These are phyloP conservation scores for Discostella pseudostelligera DNA, from an alignment of 108 stramenopile species.

Conservation along the genomic window DNA sequence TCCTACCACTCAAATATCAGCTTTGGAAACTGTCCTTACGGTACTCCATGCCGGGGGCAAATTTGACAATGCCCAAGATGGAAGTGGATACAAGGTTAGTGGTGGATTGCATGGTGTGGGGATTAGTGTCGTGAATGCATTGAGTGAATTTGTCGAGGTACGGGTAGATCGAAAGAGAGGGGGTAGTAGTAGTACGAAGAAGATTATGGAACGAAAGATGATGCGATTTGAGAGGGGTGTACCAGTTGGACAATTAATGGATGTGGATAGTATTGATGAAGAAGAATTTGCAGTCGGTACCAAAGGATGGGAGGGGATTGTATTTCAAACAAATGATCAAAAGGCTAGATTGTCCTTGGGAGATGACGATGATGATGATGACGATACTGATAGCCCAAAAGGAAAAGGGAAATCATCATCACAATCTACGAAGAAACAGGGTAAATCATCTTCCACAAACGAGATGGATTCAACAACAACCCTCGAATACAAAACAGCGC, in stretches of 20 bases:
- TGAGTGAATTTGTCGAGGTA: conserved; percentile 80
- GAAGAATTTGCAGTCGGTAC: conserved; percentile 15
- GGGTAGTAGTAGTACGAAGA: too few relatives aligned
- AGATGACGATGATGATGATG: conserved; percentile 34
- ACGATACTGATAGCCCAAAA: conserved; percentile 30
- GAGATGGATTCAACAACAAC: conserved; percentile 26
- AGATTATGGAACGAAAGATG: conserved; percentile 17
- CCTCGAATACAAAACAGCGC: conserved; percentile 32
- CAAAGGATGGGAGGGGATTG: conserved; percentile 32
- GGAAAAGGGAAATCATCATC: conserved; percentile 26
- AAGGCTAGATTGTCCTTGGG: conserved; percentile 13
- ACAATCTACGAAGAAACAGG: conserved; percentile 3
- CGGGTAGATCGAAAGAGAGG: conserved; percentile 66
- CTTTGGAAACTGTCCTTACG: conserved; percentile 93
- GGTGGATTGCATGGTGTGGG: conserved; percentile 97
- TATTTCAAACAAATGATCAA: conserved; percentile 23
- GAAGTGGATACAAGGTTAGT: conserved; percentile 87
- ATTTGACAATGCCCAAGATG: conserved; percentile 86
- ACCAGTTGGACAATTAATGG: conserved; percentile 55
- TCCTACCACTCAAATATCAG: conserved; percentile 67
- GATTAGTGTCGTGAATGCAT: conserved; percentile 94
- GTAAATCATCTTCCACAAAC: not conserved
- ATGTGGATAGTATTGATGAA: conserved; percentile 25
- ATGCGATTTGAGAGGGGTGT: conserved; percentile 83
- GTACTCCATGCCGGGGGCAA: conserved; percentile 97